Base-by-base conservation (phyloP, 2,329 filamentous ascomycete genomes). In the Scedosporium minutisporum region DNA sequence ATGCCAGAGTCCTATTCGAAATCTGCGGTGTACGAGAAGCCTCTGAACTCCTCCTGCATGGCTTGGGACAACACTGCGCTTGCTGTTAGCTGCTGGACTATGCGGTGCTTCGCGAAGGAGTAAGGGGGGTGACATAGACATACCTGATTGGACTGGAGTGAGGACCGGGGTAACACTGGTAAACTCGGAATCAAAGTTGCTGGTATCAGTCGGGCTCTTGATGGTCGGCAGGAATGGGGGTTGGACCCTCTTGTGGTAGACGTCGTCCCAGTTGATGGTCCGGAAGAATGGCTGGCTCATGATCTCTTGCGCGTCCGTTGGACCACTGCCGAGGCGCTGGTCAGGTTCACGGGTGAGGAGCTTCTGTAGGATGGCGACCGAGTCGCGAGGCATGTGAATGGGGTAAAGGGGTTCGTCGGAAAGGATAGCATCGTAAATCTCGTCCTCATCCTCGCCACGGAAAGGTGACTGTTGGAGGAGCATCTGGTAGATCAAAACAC, bases 201-300 rank as follows among this genome's bases (percentile, higher is more conserved):
- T 97, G n/a, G 95, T 99, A 78, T 99, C 95, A 53, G 95, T 97
- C 7, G 93, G 85, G 73, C 85, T 96, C 77, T 89, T 95, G 70
- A 99, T 96, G 44, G 86, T 85, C 18, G 95, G 95, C 75, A 93
- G 76, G 79, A 97, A 97, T 0, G 95, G 95, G 62, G 95, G 89
- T 61, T 87, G 84, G 21, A 97, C 86, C 42, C 91, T 86, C 85
- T 97, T 99, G 78, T 97, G 85, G 75, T 97, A 97, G 65, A 99
- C 92, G 72, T 99, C 95, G 67, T 99, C 95, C 95, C 95, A 99
- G 77, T 95, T 96, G 74, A 97, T 90, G 73, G 95, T 96, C 65
- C 92, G 84, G 81, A 99, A 99, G 82, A 99, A 99, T 1, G 95
- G 91, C 74, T 99, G 95, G 72, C 88, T 96, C 95, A 99, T 99